Base-by-base conservation (phyloP, 202 grass and related monocot genomes). In the Setaria italica region DNA sequence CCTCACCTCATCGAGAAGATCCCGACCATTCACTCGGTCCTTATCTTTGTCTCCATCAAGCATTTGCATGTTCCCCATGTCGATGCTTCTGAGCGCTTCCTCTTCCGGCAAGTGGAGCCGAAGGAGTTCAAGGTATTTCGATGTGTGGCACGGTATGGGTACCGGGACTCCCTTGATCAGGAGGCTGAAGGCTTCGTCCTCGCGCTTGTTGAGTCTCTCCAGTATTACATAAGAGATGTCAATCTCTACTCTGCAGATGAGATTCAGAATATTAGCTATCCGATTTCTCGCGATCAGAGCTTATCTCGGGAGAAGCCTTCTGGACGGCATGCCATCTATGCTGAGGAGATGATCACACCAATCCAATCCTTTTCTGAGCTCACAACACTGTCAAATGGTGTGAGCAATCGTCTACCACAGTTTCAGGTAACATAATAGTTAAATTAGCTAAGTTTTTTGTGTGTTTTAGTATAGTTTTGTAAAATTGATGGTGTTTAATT, bases 91-190 rank as follows among this genome's bases (percentile, higher is more conserved):
- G 75, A 90, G 8, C 66, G 89, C 1, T 90, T 90, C 42, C 55
- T 90, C 15, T 90, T 90, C 33, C 67, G 74, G 0, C 89, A 78
- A 9, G 49, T 83, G 0, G 84, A 65, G 3, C 37, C 51, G 0
- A 72, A 25, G 3, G 82, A 76, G 3, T 80, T 21, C 59, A 75
- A 45, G 11, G 68, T 87, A 2, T 90, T 87, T 13, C 59, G 84
- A 0, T 90, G 89, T 15, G 80, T 87, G 17, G 89, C 84, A 2
- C 69, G 88, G 16, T 90, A 90, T 7, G 84, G 84, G 11, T 90
- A 90, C 62, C 76, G 85, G 8, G 88, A 90, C 3, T 37, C 79
- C 9, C 11, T 85, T 19, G 63, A 49, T 35, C 57, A 83, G 7
- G 80, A 87, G 41, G 56, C 76, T 0, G 25, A 80, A 14, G 67